A percentile compares a stretch with the other conserved stretches of the same genome.
phyloP scores from a whole-genome alignment of 306 rosid genomes.

The Prunus fruticosa region DNA sequence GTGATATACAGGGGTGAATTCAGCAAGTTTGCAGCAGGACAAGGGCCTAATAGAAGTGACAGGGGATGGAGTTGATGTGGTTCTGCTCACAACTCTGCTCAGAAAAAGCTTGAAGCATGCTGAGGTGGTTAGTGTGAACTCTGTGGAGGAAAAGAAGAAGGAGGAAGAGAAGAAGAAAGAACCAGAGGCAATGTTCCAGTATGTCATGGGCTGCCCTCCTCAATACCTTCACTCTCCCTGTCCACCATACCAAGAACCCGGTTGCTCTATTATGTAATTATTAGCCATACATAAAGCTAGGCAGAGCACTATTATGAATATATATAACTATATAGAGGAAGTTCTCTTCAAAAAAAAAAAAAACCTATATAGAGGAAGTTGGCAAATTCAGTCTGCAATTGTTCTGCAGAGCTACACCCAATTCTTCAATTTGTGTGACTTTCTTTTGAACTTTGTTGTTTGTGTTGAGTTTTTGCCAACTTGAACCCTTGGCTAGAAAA shows the following conservation, averaged over 20 bases:
- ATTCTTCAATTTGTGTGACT: background rate
- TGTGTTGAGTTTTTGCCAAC: background rate
- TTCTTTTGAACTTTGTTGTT: background rate
- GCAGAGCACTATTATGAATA: background rate
- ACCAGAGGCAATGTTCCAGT: background rate
- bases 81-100: conserved; percentile 32
- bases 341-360: background rate
- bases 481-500: too few relatives aligned
- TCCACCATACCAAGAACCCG: background rate
- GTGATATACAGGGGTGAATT: conserved; percentile 26
- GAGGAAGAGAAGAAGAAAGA: background rate
- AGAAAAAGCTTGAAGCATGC: conserved; percentile 40
- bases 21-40: conserved; percentile 20
- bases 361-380: background rate
- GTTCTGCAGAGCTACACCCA: background rate
- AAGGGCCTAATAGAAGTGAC: conserved; percentile 37
- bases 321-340: background rate
- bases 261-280: conserved; percentile 23
- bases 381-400: background rate
- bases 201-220: background rate
- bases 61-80: conserved; percentile 44
- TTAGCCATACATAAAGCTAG: background rate
- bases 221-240: background rate
- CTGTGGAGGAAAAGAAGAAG: conserved; percentile 20
- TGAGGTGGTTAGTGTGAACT: conserved; percentile 30